These are phyloP conservation scores for Conringia planisiliqua DNA, from an alignment of 345 rosid genomes.

Conservation along the genomic window DNA sequence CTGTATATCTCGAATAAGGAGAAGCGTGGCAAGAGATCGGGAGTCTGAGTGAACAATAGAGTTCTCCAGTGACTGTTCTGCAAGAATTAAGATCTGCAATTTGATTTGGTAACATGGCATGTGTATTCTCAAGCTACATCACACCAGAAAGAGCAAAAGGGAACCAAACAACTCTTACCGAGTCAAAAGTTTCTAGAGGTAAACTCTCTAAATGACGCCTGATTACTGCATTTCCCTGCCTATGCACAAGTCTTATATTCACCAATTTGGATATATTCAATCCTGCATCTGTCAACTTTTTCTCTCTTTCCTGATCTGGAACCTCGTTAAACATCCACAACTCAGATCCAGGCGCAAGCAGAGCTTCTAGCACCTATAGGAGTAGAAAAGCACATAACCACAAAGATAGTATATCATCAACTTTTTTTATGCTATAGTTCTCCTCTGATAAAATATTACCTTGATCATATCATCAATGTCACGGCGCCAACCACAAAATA, in stretches of 20 bases:
- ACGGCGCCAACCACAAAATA: conserved; percentile 96
- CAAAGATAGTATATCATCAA: neutral
- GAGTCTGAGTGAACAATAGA: conserved; percentile 94
- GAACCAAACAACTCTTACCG: conserved; percentile 53
- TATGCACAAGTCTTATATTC: conserved; percentile 80
- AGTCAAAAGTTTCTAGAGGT: conserved; percentile 91
- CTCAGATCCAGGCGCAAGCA: conserved; percentile 87
- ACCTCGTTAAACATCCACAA: conserved; percentile 96
- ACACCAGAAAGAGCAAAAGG: neutral
- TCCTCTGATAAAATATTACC: conserved; percentile 37
- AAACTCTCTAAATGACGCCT: conserved; percentile 80
- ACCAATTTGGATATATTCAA: conserved; percentile 50
- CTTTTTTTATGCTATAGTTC: neutral
- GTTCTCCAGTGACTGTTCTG: conserved; percentile 93
- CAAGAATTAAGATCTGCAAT: conserved; percentile 90
- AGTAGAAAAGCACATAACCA: neutral
- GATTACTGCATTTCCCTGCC: conserved; percentile 79
- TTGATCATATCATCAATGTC: conserved; percentile 95
- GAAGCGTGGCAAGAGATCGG: conserved; percentile 91
- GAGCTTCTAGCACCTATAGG: conserved; percentile 78
- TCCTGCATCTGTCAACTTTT: conserved; percentile 72
- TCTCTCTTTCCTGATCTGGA: conserved; percentile 78
- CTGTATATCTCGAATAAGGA: conserved; percentile 95
- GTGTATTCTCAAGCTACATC: neutral
- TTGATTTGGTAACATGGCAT: conserved; percentile 47